Percentiles rank a stretch among this genome's conserved stretches.
Conservation (phyloP, 169 alveolate genomes). For the Plasmodium inui region DNA sequence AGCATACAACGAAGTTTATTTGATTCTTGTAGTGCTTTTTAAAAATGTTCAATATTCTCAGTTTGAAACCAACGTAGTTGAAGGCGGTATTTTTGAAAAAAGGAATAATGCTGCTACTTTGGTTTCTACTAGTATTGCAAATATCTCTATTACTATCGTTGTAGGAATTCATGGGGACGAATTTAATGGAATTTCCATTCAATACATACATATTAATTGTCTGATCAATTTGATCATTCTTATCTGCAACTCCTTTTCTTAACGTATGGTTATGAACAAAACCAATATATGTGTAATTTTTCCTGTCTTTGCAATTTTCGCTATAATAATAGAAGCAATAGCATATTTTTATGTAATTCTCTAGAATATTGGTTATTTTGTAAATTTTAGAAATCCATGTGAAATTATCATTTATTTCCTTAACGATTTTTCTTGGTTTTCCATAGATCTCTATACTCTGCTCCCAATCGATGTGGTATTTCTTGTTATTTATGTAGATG, state of each 20-base stretch:
- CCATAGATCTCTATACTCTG: constrained; percentile 65
- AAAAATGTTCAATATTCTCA: constrained; percentile 10
- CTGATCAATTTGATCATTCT: not conserved
- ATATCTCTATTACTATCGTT: constrained; percentile 26
- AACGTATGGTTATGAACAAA: constrained; percentile 25
- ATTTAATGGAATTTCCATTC: constrained; percentile 41
- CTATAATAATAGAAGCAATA: constrained; percentile 45
- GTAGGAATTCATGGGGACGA: constrained; percentile 39
- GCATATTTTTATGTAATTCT: constrained; percentile 54
- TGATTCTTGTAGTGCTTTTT: constrained; percentile 36
- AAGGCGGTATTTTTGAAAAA: constrained; percentile 5
- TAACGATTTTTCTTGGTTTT: constrained; percentile 37
- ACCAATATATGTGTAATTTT: constrained; percentile 37
- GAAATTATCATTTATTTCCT: constrained; percentile 28
- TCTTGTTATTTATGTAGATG: constrained; percentile 11
- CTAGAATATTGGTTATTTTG: constrained; percentile 16
- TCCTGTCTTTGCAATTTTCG: constrained; percentile 26
- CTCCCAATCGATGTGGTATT: constrained; percentile 16
- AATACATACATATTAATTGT: constrained; percentile 12
- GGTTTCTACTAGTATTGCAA: constrained; percentile 18
- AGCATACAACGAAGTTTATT: constrained; percentile 41
- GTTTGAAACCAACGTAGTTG: not conserved
- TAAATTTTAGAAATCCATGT: constrained; percentile 68
- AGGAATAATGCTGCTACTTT: constrained; percentile 13
- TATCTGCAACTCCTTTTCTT: not conserved